phyloP scores from a whole-genome alignment of 441 rosid genomes.

The Brassica hybrid region DNA sequence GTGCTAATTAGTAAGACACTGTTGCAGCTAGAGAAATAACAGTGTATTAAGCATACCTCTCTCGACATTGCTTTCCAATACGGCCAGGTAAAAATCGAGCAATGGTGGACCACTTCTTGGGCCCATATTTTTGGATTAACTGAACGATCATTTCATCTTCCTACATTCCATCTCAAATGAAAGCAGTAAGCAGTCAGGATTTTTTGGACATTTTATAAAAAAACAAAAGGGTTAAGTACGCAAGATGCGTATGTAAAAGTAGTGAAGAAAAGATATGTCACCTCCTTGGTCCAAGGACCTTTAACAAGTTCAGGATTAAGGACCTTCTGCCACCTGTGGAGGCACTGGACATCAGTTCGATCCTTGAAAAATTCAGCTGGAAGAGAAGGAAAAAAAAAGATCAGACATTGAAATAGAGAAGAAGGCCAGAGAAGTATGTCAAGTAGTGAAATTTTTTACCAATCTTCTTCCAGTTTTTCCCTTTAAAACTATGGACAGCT shows the following conservation, averaged over 20 bases:
- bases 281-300: conserved; percentile 99
- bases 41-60: conserved; percentile 62
- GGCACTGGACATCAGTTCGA: conserved; percentile 99
- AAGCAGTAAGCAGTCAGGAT: too few species aligned
- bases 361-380: conserved; percentile 99
- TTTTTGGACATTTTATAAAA: too few species aligned
- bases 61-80: conserved; percentile 97
- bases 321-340: conserved; percentile 99
- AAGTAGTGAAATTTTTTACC: conserved; percentile 52
- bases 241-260: too few species aligned
- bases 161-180: conserved; percentile 44
- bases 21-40: conserved; percentile 16
- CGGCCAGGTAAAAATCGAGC: conserved; percentile 96
- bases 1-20: conserved; percentile 12
- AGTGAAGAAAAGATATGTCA: conserved; percentile 19
- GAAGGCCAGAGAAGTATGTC: not conserved
- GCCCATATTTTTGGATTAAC: conserved; percentile 81
- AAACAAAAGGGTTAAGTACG: too few species aligned
- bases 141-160: conserved; percentile 89
- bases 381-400: conserved; percentile 37
- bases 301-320: conserved; percentile 97
- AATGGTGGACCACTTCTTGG: conserved; percentile 98
- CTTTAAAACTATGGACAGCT: conserved; percentile 96
- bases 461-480: conserved; percentile 99
- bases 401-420: conserved; percentile 40